Evolutionary conservation across 768 basidiomycete species (phyloP).

Genomic region (Xerocomellus chrysenteron): DNA sequence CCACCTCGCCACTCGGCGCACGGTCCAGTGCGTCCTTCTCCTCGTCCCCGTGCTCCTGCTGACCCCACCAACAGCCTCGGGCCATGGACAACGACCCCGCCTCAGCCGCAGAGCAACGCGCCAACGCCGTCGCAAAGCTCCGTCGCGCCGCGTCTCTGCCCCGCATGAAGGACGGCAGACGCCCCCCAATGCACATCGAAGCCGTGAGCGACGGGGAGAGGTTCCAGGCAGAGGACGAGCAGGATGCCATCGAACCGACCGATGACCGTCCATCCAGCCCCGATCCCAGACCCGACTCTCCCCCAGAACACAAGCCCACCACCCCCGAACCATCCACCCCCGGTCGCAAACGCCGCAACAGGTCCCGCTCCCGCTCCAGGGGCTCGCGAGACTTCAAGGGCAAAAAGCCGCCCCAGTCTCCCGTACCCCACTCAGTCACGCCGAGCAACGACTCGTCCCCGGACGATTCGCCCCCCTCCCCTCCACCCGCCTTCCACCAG

Average conservation of each 20-base stretch:
- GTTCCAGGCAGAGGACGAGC: slow-evolving; percentile 39
- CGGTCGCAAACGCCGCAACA: slow-evolving; percentile 61
- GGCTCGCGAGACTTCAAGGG: slow-evolving; percentile 73
- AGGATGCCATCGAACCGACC: slow-evolving; percentile 7
- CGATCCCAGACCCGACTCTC: slow-evolving; percentile 27
- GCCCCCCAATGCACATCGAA: slow-evolving; percentile 84
- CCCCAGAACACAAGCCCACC: slow-evolving; percentile 28
- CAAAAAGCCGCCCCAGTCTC: slow-evolving; percentile 53
- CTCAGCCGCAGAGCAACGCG: slow-evolving; percentile 73
- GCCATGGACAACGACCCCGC: slow-evolving; percentile 38
- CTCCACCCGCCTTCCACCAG: slow-evolving; percentile 24
- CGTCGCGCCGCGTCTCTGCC: slow-evolving; percentile 91
- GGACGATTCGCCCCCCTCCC: slow-evolving; percentile 46
- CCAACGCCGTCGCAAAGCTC: slow-evolving; percentile 84
- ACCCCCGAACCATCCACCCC: slow-evolving; percentile 45
- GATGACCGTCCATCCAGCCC: slow-evolving; percentile 16
- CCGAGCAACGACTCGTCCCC: slow-evolving; percentile 71
- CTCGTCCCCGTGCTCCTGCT: background rate
- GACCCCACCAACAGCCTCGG: background rate
- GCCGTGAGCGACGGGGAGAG: slow-evolving; percentile 83
- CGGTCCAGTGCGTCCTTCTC: slow-evolving; percentile 8
- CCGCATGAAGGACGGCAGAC: slow-evolving; percentile 85
- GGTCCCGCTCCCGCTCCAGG: slow-evolving; percentile 61
- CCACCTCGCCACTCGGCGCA: slow-evolving; percentile 8
- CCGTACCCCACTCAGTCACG: slow-evolving; percentile 41